These are phyloP conservation scores for Ceriops decandra DNA, from an alignment of 345 rosid species.

Conservation along the genomic window DNA sequence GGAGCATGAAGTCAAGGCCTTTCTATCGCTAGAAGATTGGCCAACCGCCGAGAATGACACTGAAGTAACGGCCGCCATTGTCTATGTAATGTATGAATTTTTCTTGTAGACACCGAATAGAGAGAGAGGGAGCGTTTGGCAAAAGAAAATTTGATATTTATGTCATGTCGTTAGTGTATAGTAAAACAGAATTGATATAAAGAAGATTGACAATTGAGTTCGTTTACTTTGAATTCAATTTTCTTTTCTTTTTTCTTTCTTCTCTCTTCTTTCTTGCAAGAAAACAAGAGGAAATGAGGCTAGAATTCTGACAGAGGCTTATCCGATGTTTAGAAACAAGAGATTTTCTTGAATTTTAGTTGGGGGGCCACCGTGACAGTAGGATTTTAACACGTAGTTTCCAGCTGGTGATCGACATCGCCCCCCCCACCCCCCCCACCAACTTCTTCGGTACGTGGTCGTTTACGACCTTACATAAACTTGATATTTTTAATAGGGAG, in stretches of 20 bases:
- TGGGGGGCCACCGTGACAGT: neutral
- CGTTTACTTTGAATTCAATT: no score
- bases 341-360: conserved; percentile 16
- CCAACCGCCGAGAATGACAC: conserved; percentile 65
- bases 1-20: conserved; percentile 26
- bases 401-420: neutral
- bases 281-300: conserved; percentile 27
- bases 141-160: neutral
- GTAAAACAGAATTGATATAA: neutral
- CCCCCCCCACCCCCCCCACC: no score
- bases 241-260: neutral
- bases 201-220: neutral
- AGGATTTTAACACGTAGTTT: conserved; percentile 31
- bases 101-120: neutral
- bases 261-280: neutral
- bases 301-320: conserved; percentile 22
- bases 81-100: no score
- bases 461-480: no score
- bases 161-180: neutral
- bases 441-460: no score
- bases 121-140: neutral
- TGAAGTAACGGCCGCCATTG: conserved; percentile 63
- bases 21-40: conserved; percentile 38
- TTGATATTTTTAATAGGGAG: no score
- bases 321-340: conserved; percentile 24